phyloP scores from a whole-genome alignment of 305 asterid genomes.

The Fraxinus sp. region DNA sequence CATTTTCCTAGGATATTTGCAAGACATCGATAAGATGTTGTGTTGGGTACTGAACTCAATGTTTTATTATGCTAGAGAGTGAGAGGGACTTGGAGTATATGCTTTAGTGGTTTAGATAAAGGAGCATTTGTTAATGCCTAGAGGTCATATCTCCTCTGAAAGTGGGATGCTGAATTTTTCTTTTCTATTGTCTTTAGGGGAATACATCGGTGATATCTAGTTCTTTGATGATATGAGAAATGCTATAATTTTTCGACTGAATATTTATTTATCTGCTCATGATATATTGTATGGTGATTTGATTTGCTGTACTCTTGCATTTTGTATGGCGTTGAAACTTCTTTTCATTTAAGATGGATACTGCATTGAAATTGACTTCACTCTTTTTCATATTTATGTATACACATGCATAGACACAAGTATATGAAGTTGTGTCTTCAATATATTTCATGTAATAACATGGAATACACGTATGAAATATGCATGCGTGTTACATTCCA shows the following conservation, averaged over 20 bases:
- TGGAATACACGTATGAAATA: neutral
- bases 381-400: neutral
- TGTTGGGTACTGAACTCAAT: neutral
- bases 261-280: neutral
- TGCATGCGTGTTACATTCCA: neutral
- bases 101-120: neutral
- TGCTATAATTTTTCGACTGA: neutral
- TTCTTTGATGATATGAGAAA: neutral
- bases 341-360: neutral
- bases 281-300: neutral
- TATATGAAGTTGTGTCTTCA: neutral
- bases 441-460: neutral
- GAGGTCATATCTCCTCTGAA: neutral
- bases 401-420: neutral
- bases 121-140: neutral
- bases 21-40: neutral
- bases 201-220: neutral
- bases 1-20: neutral
- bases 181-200: neutral
- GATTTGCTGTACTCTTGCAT: neutral
- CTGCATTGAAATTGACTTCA: neutral
- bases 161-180: neutral
- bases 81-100: neutral
- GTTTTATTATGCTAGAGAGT: neutral
- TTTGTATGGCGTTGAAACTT: neutral